These are phyloP conservation scores for Eucalyptus regnans DNA, from an alignment of 345 rosid genomes.

Conservation along the genomic window DNA sequence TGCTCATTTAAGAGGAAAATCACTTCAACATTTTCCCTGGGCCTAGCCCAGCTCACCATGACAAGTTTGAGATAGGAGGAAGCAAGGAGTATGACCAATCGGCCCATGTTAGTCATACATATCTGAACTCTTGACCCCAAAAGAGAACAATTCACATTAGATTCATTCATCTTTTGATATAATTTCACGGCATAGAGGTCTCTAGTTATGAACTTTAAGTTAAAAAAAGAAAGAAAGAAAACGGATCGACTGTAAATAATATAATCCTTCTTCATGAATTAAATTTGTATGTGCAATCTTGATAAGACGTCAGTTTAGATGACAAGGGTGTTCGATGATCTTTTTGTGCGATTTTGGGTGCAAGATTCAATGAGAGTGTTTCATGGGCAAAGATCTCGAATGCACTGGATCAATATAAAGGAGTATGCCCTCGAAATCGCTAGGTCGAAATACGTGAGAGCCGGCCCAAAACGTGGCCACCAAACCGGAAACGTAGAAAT, in stretches of 20 bases:
- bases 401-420: not conserved
- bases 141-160: not conserved
- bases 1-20: not conserved
- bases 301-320: not conserved
- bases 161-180: not conserved
- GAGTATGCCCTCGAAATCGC: not conserved
- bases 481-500: not conserved
- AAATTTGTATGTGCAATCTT: fast-evolving
- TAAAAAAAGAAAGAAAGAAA: not conserved
- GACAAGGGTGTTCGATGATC: not conserved
- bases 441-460: too few species aligned
- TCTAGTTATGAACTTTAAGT: not conserved
- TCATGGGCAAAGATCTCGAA: not conserved
- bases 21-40: not conserved
- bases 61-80: not conserved
- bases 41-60: not conserved
- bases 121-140: not conserved
- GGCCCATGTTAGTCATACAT: not conserved
- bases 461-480: not conserved
- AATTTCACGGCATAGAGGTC: not conserved
- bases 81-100: not conserved
- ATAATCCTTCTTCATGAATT: not conserved
- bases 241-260: not conserved
- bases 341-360: not conserved
- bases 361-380: not conserved